These are phyloP conservation scores for Chlorella sp. DNA, from an alignment of 139 green algal genomes.

Conservation along the genomic window DNA sequence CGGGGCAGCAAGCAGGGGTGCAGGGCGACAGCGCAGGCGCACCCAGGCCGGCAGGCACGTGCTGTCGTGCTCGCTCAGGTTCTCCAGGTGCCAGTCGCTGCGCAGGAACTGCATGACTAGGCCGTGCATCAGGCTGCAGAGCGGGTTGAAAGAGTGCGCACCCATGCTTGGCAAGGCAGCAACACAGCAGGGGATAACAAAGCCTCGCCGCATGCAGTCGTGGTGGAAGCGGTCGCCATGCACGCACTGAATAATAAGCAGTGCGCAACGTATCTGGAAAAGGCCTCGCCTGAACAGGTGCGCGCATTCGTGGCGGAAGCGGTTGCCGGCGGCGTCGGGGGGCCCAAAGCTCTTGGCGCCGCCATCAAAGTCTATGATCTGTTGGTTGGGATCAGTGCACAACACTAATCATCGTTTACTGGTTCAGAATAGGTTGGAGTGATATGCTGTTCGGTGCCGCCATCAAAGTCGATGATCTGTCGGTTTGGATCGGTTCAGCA, in stretches of 20 bases:
- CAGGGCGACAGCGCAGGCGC: neutral
- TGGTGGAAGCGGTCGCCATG: no score
- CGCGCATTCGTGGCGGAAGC: slow-evolving; percentile 15
- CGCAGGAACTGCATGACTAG: slow-evolving; percentile 57
- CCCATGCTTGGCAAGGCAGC: no score
- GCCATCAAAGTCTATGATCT: slow-evolving; percentile 40
- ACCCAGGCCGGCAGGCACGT: slow-evolving; percentile 26
- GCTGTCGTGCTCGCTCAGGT: slow-evolving; percentile 45
- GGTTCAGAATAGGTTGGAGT: neutral
- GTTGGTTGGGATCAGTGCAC: neutral
- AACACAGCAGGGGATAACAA: neutral
- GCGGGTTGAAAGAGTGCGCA: neutral
- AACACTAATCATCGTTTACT: no score
- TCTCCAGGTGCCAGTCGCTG: slow-evolving; percentile 54
- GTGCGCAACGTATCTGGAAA: no score
- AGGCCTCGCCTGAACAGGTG: neutral
- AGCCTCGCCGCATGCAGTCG: neutral
- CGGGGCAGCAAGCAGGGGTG: neutral
- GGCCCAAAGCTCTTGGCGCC: neutral
- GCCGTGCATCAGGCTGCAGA: slow-evolving; percentile 54
- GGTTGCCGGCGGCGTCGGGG: neutral
- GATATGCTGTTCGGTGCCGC: neutral
- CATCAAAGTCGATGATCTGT: neutral
- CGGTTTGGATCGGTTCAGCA: no score
- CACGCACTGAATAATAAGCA: no score